phyloP scores from a whole-genome alignment of 371 early-diverging fungal genomes.

The Mucor racemosus region DNA sequence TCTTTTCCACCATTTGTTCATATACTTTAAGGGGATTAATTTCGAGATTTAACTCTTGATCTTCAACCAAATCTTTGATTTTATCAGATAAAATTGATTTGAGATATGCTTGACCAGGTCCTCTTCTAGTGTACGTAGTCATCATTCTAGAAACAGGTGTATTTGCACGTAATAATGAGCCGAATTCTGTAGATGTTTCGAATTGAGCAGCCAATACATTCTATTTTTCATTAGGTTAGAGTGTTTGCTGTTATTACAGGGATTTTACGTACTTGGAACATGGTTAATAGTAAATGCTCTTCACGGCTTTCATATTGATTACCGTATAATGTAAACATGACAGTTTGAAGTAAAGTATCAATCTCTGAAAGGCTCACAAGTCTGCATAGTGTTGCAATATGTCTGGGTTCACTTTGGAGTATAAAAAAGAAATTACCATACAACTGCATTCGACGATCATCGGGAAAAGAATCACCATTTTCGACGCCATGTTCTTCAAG shows the following conservation, averaged over 20 bases:
- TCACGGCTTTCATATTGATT: slow-evolving; percentile 96
- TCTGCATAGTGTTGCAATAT: slow-evolving; percentile 87
- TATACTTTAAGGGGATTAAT: slow-evolving; percentile 87
- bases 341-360: slow-evolving; percentile 90
- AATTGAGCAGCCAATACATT: slow-evolving; percentile 91
- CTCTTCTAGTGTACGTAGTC: slow-evolving; percentile 94
- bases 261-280: slow-evolving; percentile 82
- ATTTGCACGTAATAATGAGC: slow-evolving; percentile 89
- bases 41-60: slow-evolving; percentile 79
- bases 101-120: slow-evolving; percentile 92
- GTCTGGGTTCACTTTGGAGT: slow-evolving; percentile 92
- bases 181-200: slow-evolving; percentile 88
- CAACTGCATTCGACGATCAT: slow-evolving; percentile 82
- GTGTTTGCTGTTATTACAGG: neutral
- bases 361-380: slow-evolving; percentile 90
- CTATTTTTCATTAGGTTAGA: slow-evolving; percentile 34
- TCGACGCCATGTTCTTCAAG: slow-evolving; percentile 78
- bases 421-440: slow-evolving; percentile 94
- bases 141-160: slow-evolving; percentile 97
- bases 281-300: slow-evolving; percentile 91
- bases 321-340: slow-evolving; percentile 95
- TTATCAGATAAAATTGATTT: slow-evolving; percentile 85
- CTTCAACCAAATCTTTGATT: slow-evolving; percentile 76
- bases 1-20: slow-evolving; percentile 84
- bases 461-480: slow-evolving; percentile 72